Conservation (phyloP, 2,329 filamentous ascomycete genomes). For the Fusarium oxysporum region DNA sequence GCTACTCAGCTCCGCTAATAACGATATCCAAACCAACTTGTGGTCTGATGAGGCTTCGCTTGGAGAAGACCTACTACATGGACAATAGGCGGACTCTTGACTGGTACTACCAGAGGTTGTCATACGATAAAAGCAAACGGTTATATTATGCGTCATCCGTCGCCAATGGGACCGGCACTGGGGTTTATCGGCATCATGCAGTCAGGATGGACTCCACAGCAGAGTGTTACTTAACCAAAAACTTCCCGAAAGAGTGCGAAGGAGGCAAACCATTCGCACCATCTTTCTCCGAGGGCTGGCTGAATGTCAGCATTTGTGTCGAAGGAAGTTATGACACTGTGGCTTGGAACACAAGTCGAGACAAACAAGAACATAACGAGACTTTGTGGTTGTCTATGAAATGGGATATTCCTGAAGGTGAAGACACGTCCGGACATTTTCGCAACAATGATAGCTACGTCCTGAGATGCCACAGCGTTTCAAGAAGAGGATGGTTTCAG, state of each 20-base stretch:
- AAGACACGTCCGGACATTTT: background rate
- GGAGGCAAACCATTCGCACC: background rate
- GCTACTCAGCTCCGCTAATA: background rate
- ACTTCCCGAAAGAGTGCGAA: background rate
- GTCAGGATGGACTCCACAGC: conserved; percentile 20
- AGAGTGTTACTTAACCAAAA: background rate
- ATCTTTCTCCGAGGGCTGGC: background rate
- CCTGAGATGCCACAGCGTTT: conserved; percentile 13
- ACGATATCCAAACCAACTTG: conserved; percentile 8
- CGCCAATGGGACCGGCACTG: conserved; percentile 2
- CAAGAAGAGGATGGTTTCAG: conserved; percentile 31
- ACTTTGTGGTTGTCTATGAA: conserved; percentile 6
- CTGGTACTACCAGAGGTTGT: background rate
- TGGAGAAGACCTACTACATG: background rate
- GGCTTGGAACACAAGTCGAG: conserved; percentile 8
- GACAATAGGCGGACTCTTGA: background rate
- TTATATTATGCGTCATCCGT: conserved; percentile 15
- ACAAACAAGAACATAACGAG: conserved; percentile 24
- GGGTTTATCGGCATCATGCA: conserved; percentile 9
- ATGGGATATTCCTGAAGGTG: background rate
- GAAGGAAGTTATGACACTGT: conserved; percentile 6
- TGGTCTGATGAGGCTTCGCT: background rate
- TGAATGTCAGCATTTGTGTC: background rate
- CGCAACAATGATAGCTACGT: background rate
- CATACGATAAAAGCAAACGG: background rate